phyloP scores from a whole-genome alignment of 306 rosid species.

The Glycine latifolia region DNA sequence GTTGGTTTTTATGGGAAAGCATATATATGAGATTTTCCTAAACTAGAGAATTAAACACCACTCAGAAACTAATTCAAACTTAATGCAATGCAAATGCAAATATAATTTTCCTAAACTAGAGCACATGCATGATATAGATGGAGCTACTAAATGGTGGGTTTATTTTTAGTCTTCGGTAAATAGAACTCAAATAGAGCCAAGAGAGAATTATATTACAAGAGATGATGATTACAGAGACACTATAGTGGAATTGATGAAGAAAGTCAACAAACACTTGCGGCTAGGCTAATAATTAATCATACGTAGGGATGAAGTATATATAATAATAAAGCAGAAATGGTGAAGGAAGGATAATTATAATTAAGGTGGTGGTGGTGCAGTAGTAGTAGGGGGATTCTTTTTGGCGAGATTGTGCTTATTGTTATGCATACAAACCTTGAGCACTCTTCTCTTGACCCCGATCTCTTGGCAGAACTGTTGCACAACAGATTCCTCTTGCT shows the following conservation, averaged over 20 bases:
- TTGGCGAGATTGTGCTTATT: slow-evolving; percentile 73
- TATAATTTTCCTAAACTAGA: slow-evolving; percentile 22
- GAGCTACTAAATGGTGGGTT: background rate
- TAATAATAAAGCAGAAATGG: background rate
- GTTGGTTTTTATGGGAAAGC: no score
- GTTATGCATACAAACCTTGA: slow-evolving; percentile 91
- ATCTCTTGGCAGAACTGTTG: slow-evolving; percentile 81
- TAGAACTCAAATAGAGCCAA: slow-evolving; percentile 2
- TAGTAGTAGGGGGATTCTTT: slow-evolving; percentile 31
- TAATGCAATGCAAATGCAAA: slow-evolving; percentile 28
- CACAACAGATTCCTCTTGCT: slow-evolving; percentile 76
- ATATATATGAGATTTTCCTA: no score
- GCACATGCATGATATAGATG: background rate
- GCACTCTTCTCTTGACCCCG: slow-evolving; percentile 76
- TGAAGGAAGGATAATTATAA: no score
- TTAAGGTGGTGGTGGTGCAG: background rate
- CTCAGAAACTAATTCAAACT: slow-evolving; percentile 43
- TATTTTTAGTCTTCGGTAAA: background rate
- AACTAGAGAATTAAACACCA: slow-evolving; percentile 20
- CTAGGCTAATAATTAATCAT: slow-evolving; percentile 4
- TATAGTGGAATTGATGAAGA: background rate
- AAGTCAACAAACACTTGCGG: slow-evolving; percentile 2
- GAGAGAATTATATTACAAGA: background rate
- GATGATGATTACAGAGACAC: slow-evolving; percentile 14
- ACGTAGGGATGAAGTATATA: background rate